Evolutionary conservation across 257 asterid species (phyloP), one percentile per base, ranked within the genome.

Genomic region (Pogostemon cablin): DNA sequence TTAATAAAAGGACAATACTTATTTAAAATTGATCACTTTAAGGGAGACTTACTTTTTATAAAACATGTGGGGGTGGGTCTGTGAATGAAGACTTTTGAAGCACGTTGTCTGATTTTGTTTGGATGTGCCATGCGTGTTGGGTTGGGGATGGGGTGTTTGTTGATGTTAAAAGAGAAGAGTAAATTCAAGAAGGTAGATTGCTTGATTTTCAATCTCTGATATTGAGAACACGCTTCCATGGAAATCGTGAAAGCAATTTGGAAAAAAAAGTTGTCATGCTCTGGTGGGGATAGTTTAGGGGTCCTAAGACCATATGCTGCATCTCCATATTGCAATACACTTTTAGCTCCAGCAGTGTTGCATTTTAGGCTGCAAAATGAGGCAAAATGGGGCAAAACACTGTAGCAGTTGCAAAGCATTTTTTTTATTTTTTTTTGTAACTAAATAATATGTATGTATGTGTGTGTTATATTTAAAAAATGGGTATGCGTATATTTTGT

Each of bases 191-290:
- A 12, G 54, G 59, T 15, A 46, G 15, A 32, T 15, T 80, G 79
- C 80, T 65, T 80, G 72, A 63, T 77, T 77, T 80, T 63, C 66
- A 76, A 72, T 67, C 73, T 62, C 81, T 72, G 78, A 43, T 48
- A 17, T 10, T 1, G 32, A 25, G 5, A 44, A 17, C 67, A 48
- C 38, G 62, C 77, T 71, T 64, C 71, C 41, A 75, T 54, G 80
- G 71, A 17, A 50, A 0, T 44, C 67, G 81, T 60, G 84, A 73
- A 77, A 77, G 74, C 55, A 5, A 37, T 2, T n/a, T 20, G 6
- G 47, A 4, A 11, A 56, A 56, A 25, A 25, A 25, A 25, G 32
- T 25, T 25, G 41, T 44, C 44, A 4, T 4, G 44, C 44, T 7
- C 5, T 1, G 1, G 44, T 41, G 44, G 44, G 44, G 44, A 2